Conservation (phyloP, 2,329 filamentous ascomycete species). For the Sporothrix brunneoviolacea region DNA sequence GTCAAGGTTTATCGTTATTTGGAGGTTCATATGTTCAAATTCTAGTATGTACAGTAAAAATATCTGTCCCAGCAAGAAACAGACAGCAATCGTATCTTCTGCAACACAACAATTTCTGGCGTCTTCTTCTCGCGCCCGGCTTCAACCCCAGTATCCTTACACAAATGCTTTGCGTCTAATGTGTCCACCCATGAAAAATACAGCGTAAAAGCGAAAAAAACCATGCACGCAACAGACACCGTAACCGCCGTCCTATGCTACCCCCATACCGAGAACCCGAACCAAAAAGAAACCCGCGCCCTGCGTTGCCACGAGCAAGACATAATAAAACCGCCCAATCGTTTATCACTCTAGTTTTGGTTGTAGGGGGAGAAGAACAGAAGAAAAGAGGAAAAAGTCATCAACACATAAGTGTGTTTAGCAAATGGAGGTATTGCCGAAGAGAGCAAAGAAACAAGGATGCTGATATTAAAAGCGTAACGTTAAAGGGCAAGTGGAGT, state of each 20-base stretch:
- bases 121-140: neutral
- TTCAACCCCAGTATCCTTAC: conserved; percentile 6
- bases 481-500: conserved; percentile 5
- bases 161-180: neutral
- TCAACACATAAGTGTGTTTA: conserved; percentile 10
- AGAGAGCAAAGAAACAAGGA: neutral
- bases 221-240: neutral
- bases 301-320: conserved; percentile 12
- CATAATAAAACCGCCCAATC: neutral
- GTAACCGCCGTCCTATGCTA: conserved; percentile 10
- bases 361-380: neutral
- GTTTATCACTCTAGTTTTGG: conserved; percentile 9
- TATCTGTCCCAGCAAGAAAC: conserved; percentile 1
- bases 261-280: neutral
- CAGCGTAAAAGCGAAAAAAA: neutral
- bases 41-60: conserved; percentile 14
- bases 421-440: neutral
- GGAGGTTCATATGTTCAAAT: conserved; percentile 9
- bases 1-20: no score
- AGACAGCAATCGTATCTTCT: neutral
- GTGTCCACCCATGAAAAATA: neutral
- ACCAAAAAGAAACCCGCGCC: conserved; percentile 7
- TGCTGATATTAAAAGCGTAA: conserved; percentile 12
- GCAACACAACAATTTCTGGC: neutral
- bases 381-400: conserved; percentile 1